These are phyloP conservation scores for Termitomyces heimii DNA, from an alignment of 768 basidiomycete genomes.

Conservation along the genomic window DNA sequence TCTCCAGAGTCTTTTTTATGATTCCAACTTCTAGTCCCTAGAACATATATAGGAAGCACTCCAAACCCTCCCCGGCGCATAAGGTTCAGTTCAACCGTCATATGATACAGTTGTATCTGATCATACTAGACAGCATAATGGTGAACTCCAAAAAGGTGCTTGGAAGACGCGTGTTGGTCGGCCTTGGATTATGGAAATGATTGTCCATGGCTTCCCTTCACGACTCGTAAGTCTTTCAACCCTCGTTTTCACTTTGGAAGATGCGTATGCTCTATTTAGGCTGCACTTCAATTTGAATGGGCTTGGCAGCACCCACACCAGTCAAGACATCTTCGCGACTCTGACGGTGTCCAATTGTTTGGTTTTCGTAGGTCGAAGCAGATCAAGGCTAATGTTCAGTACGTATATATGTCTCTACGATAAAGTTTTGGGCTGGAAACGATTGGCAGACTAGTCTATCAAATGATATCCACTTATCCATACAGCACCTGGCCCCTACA, in stretches of 20 bases:
- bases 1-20: not conserved
- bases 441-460: slow-evolving; percentile 44
- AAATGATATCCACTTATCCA: slow-evolving; percentile 60
- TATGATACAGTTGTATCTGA: not conserved
- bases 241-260: not conserved
- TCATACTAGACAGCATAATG: slow-evolving; percentile 67
- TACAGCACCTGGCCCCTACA: slow-evolving; percentile 71
- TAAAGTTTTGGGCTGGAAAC: not conserved
- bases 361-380: slow-evolving; percentile 22
- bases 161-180: slow-evolving; percentile 53
- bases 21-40: slow-evolving; percentile 15
- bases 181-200: slow-evolving; percentile 84
- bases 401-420: slow-evolving; percentile 12
- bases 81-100: slow-evolving; percentile 27
- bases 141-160: slow-evolving; percentile 66
- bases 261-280: slow-evolving; percentile 24
- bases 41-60: slow-evolving; percentile 76
- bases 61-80: slow-evolving; percentile 62
- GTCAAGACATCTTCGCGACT: slow-evolving; percentile 57
- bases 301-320: slow-evolving; percentile 78
- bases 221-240: slow-evolving; percentile 32
- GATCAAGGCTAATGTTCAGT: slow-evolving; percentile 45
- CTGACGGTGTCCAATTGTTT: slow-evolving; percentile 33
- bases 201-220: slow-evolving; percentile 80
- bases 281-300: slow-evolving; percentile 80